phyloP scores from a whole-genome alignment of 345 rosid species.

The Syzygium oleosum region DNA sequence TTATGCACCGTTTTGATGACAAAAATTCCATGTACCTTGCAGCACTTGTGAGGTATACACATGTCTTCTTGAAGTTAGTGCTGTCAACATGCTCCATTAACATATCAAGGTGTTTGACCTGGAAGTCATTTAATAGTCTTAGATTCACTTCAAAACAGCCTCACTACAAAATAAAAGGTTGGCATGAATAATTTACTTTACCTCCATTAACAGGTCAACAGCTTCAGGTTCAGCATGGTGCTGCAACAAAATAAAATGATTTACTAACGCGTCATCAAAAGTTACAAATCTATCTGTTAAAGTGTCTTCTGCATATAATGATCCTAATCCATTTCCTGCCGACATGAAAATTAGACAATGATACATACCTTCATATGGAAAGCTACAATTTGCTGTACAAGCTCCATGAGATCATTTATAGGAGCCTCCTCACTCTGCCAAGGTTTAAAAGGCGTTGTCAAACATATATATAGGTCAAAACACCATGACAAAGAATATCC shows the following conservation, averaged over 20 bases:
- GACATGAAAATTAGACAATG: background rate
- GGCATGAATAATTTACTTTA: slow-evolving; percentile 5
- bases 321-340: background rate
- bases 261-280: background rate
- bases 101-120: slow-evolving; percentile 95
- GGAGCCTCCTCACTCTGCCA: slow-evolving; percentile 59
- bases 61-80: slow-evolving; percentile 84
- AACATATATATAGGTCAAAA: background rate
- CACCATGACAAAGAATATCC: background rate
- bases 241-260: slow-evolving; percentile 27
- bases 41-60: slow-evolving; percentile 81
- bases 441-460: background rate
- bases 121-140: background rate
- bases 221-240: slow-evolving; percentile 99
- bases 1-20: background rate
- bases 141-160: background rate
- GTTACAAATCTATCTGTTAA: background rate
- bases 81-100: slow-evolving; percentile 68
- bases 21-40: slow-evolving; percentile 43
- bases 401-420: slow-evolving; percentile 64
- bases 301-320: background rate
- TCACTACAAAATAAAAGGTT: background rate
- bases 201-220: slow-evolving; percentile 96
- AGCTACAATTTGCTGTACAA: slow-evolving; percentile 81
- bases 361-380: slow-evolving; percentile 82